Evolutionary conservation across 257 asterid genomes (phyloP).

Genomic region (Solanum pennellii): DNA sequence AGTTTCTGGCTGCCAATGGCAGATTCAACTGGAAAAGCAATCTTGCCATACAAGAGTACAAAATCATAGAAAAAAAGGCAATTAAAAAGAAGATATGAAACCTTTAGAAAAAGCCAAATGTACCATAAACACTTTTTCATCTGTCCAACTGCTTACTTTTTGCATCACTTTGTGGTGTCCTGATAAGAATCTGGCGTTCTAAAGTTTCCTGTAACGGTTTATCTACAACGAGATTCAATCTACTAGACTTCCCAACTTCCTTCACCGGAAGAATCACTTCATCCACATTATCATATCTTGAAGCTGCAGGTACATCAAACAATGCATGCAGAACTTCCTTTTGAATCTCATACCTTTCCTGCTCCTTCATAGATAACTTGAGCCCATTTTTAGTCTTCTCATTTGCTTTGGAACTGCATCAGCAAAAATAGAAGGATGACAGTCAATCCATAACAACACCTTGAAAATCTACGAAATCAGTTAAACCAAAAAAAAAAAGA

Average conservation of each 20-base stretch:
- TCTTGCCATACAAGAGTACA: not conserved
- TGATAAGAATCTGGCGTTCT: constrained; percentile 39
- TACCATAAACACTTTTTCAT: not conserved
- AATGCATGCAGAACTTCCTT: constrained; percentile 48
- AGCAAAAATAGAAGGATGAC: constrained; percentile 7
- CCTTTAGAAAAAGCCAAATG: not conserved
- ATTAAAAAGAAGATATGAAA: not conserved
- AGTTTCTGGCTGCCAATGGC: not conserved
- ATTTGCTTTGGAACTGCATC: constrained; percentile 21
- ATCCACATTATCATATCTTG: constrained; percentile 21
- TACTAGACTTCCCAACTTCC: constrained; percentile 7
- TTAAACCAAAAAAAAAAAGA: not conserved
- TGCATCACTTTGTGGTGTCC: constrained; percentile 17
- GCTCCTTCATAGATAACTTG: constrained; percentile 10
- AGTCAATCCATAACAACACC: not conserved
- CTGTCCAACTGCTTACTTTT: constrained; percentile 28
- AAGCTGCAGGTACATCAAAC: constrained; percentile 28
- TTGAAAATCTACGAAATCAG: not conserved
- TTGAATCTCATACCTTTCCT: constrained; percentile 17
- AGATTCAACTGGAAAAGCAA: not conserved
- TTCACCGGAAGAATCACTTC: constrained; percentile 2
- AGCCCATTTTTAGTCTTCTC: constrained; percentile 8
- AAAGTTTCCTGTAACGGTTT: constrained; percentile 36
- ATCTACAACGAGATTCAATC: constrained; percentile 26
- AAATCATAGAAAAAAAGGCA: not conserved